These are phyloP conservation scores for Globisporangium yorkense DNA, from an alignment of 352 stramenopile genomes.

Conservation along the genomic window DNA sequence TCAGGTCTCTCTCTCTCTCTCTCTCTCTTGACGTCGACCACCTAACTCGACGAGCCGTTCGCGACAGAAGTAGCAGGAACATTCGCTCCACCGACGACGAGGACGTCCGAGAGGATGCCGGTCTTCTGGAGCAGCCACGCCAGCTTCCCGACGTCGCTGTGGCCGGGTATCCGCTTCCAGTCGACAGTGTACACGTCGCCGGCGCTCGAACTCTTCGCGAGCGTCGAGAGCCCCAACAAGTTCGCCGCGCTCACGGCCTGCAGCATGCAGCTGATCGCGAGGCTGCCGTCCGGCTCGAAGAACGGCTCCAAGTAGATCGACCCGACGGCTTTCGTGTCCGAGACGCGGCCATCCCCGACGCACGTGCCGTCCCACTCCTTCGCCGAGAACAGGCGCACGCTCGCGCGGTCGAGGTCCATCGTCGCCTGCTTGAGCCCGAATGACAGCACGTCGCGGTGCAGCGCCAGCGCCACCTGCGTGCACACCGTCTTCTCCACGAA, in stretches of 20 bases:
- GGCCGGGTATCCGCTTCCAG: constrained; percentile 78
- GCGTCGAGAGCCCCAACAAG: constrained; percentile 23
- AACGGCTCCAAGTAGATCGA: constrained; percentile 77
- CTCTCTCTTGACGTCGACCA: background rate
- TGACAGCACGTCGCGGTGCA: constrained; percentile 66
- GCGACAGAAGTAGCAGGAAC: background rate
- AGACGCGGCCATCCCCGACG: constrained; percentile 81
- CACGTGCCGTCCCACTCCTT: constrained; percentile 79
- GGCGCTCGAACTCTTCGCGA: constrained; percentile 33
- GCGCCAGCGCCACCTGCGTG: constrained; percentile 58
- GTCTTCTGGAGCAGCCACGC: constrained; percentile 73
- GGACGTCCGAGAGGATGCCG: constrained; percentile 30
- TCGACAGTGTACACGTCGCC: constrained; percentile 54
- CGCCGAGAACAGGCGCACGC: constrained; percentile 64
- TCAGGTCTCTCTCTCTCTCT: background rate
- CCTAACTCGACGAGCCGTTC: background rate
- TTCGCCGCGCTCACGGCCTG: constrained; percentile 53
- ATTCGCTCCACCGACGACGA: constrained; percentile 3
- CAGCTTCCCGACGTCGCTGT: constrained; percentile 63
- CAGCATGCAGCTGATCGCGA: constrained; percentile 70
- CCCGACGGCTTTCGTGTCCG: constrained; percentile 55
- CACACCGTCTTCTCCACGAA: constrained; percentile 78
- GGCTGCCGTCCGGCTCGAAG: constrained; percentile 38
- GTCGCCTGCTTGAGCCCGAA: constrained; percentile 73
- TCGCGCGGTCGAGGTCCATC: constrained; percentile 72